A percentile compares a stretch with the other conserved stretches of the same genome.
Evolutionary conservation across 1,284 basidiomycete genomes (phyloP).

Genomic region (Boletus smithii): DNA sequence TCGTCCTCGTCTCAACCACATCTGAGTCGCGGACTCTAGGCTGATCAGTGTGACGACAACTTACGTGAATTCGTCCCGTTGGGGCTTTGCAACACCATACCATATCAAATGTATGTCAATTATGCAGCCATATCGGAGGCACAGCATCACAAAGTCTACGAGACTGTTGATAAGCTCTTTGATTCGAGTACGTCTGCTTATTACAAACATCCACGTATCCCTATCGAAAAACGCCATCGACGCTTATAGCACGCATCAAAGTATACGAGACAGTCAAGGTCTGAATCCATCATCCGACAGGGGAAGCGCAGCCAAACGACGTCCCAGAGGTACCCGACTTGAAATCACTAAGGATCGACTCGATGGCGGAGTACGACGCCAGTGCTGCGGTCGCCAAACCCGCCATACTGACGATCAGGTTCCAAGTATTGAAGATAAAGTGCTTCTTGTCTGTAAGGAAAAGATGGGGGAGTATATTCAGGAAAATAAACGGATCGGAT

Average conservation of each 20-base stretch:
- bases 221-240: no score
- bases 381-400: constrained; percentile 34
- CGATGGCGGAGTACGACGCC: constrained; percentile 32
- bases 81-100: no score
- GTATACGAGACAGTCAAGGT: not conserved
- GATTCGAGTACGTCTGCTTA: not conserved
- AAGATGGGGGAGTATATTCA: not conserved
- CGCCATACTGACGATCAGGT: constrained; percentile 36
- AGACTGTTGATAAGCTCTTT: no score
- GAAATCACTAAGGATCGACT: constrained; percentile 25
- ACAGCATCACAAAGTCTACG: no score
- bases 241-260: no score
- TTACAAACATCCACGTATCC: not conserved
- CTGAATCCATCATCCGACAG: constrained; percentile 14
- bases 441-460: constrained; percentile 19
- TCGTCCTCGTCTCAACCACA: no score
- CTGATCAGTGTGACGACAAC: no score
- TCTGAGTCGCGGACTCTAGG: no score
- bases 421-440: constrained; percentile 32
- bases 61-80: no score
- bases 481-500: not conserved
- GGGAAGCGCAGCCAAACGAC: constrained; percentile 33
- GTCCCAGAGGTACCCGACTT: constrained; percentile 15
- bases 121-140: no score
- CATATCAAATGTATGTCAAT: no score